These are phyloP conservation scores for Corchorus olitorius DNA, from an alignment of 345 rosid species.

Conservation along the genomic window DNA sequence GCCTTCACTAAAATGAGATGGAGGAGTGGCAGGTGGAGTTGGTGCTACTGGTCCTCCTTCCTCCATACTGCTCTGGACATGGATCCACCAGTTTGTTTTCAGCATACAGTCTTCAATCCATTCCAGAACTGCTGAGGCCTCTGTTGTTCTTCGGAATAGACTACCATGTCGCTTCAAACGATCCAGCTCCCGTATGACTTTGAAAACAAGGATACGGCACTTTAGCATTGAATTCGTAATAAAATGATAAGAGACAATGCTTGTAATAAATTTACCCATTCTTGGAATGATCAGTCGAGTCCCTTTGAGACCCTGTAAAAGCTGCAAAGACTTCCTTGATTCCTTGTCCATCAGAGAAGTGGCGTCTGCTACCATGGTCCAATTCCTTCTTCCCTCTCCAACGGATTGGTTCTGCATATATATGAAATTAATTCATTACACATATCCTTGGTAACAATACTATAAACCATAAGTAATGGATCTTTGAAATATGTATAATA, in stretches of 20 bases:
- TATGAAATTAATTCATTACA: conserved; percentile 22
- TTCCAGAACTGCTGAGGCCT: conserved; percentile 58
- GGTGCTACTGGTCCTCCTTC: conserved; percentile 51
- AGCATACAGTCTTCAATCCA: conserved; percentile 82
- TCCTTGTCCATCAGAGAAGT: conserved; percentile 67
- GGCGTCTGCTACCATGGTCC: conserved; percentile 78
- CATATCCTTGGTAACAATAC: background rate
- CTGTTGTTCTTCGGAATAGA: conserved; percentile 54
- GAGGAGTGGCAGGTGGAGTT: conserved; percentile 78
- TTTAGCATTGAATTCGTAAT: background rate
- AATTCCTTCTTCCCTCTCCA: conserved; percentile 49
- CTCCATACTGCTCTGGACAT: conserved; percentile 64
- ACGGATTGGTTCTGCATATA: conserved; percentile 47
- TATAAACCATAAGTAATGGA: background rate
- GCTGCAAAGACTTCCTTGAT: conserved; percentile 69
- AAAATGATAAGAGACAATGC: conserved; percentile 1
- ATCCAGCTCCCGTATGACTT: conserved; percentile 81
- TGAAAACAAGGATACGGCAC: conserved; percentile 6
- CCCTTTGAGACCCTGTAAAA: conserved; percentile 85
- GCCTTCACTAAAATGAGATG: conserved; percentile 35
- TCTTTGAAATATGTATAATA: background rate
- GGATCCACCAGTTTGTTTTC: conserved; percentile 82
- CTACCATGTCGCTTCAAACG: conserved; percentile 51
- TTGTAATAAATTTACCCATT: conserved; percentile 48
- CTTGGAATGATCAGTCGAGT: conserved; percentile 73